Base-by-base conservation (phyloP, 495 filamentous ascomycete genomes). In the Eremomyces bilateralis region DNA sequence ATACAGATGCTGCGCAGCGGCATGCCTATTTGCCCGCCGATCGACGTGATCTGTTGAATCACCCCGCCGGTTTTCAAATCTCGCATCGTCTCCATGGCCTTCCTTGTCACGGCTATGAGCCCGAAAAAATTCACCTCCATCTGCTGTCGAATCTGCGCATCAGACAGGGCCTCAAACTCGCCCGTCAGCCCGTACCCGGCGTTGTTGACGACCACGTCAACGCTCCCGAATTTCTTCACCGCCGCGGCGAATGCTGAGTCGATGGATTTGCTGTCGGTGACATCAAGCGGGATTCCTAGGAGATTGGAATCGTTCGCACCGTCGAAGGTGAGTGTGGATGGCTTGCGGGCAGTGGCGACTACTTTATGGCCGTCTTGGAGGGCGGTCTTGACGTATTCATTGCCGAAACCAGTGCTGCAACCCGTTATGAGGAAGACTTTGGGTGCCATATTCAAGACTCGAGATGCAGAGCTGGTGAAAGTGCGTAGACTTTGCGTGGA, bases 31-130 rank as follows among this genome's bases (percentile, higher is more conserved):
- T 60, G 58, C 0, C 57, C 59, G 6, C 53, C 53, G 35, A 60
- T 54, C 4, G 48, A 53, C 1, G 57, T 58, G n/a, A 61, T 45
- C 42, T 60, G 57, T 44, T 59, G 55, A 29, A 62, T 60, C 25
- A 55, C 30, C 1, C 59, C 59, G 3, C 59, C 57, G 10, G 38
- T 47, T 30, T 52, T 51, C 39, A 51, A 42, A 28, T 52, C 48
- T 6, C 59, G 44, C 58, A 61, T 59, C 4, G 50, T 39, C 36
- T 55, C 42, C 42, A 61, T 50, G 5, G 59, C 59, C 36, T 55
- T 55, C 17, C 50, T 43, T 4, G 58, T 64, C 3, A 62, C 48
- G 15, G 46, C 46, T 28, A 56, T 29, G 15, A 54, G 33, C 15
- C 52, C 53, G 37, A 57, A 57, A 37, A 51, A 52, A 34, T 57